phyloP scores from a whole-genome alignment of 139 green algal genomes.

The Medakamo hakoo region DNA sequence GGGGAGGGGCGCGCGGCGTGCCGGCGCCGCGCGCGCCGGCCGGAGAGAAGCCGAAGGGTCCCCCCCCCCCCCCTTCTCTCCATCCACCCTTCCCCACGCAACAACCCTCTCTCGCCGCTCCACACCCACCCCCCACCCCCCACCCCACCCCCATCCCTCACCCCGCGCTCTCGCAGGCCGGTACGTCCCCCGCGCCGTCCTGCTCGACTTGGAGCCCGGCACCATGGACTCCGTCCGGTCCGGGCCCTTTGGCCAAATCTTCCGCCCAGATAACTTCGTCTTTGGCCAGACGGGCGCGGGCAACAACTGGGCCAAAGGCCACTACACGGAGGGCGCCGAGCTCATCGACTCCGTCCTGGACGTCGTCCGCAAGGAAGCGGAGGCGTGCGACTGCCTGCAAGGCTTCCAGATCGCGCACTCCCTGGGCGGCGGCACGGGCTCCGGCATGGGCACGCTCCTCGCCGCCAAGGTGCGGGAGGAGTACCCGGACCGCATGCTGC shows the following conservation, averaged over 20 bases:
- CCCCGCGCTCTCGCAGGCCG: conserved; percentile 63
- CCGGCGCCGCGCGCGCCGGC: too few relatives aligned
- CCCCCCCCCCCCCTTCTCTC: neutral
- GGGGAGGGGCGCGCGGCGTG: neutral
- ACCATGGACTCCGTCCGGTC: conserved; percentile 93
- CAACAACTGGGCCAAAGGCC: conserved; percentile 99
- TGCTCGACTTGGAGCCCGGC: conserved; percentile 96
- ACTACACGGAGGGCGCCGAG: conserved; percentile 98
- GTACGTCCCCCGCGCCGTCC: conserved; percentile 92
- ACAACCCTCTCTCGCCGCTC: too few relatives aligned
- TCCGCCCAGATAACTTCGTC: conserved; percentile 95
- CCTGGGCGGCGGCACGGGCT: conserved; percentile 89
- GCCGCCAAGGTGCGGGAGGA: conserved; percentile 88
- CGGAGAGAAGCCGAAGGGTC: too few relatives aligned
- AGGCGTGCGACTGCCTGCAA: conserved; percentile 97
- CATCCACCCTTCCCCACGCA: neutral
- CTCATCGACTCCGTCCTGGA: conserved; percentile 96
- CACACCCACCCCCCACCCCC: neutral
- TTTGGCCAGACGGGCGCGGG: conserved; percentile 91
- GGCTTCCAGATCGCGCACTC: conserved; percentile 94
- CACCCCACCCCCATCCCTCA: neutral
- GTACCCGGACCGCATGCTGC: conserved; percentile 95
- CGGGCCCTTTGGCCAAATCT: conserved; percentile 90
- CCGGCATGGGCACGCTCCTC: conserved; percentile 83
- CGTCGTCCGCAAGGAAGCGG: conserved; percentile 96